A percentile compares a stretch with the other conserved stretches of the same genome.
These are phyloP conservation scores for Ogataea saltuana DNA, from an alignment of 805 yeast species.

Conservation along the genomic window DNA sequence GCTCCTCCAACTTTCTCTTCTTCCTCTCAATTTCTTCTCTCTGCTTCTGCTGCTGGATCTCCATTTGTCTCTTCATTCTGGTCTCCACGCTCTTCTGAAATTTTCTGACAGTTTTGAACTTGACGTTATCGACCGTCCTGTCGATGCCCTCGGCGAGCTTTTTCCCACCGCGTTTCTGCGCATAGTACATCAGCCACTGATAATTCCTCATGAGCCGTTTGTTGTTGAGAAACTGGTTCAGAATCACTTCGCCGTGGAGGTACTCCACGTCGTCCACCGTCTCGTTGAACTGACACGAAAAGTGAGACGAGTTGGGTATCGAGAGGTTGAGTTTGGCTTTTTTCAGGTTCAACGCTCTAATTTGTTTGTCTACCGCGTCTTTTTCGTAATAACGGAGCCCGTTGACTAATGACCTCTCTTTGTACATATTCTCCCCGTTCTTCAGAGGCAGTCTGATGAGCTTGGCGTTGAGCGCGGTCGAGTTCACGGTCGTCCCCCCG, in stretches of 20 bases:
- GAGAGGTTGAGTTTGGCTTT: constrained; percentile 33
- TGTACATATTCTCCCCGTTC: constrained; percentile 18
- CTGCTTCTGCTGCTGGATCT: constrained; percentile 19
- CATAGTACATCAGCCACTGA: constrained; percentile 53
- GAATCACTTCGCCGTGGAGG: constrained; percentile 48
- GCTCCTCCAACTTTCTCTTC: constrained; percentile 11
- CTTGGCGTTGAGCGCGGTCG: constrained; percentile 30
- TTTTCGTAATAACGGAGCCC: constrained; percentile 48
- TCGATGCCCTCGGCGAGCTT: constrained; percentile 24
- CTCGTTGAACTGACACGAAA: constrained; percentile 31
- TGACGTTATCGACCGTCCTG: constrained; percentile 14
- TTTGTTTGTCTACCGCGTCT: constrained; percentile 26
- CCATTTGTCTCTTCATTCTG: constrained; percentile 21
- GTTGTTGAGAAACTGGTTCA: constrained; percentile 45
- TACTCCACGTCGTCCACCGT: constrained; percentile 49
- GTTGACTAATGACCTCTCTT: constrained; percentile 30
- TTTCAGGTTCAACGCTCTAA: constrained; percentile 26
- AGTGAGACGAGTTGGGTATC: constrained; percentile 30
- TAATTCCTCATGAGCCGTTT: constrained; percentile 42
- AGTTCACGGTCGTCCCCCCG: constrained; percentile 28
- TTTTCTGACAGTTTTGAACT: constrained; percentile 25
- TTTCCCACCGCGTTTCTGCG: constrained; percentile 42
- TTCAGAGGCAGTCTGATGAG: constrained; percentile 32
- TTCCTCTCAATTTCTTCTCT: constrained; percentile 18
- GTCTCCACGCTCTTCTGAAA: constrained; percentile 35